phyloP scores from a whole-genome alignment of 768 basidiomycete genomes.

The Megacollybia marginata region DNA sequence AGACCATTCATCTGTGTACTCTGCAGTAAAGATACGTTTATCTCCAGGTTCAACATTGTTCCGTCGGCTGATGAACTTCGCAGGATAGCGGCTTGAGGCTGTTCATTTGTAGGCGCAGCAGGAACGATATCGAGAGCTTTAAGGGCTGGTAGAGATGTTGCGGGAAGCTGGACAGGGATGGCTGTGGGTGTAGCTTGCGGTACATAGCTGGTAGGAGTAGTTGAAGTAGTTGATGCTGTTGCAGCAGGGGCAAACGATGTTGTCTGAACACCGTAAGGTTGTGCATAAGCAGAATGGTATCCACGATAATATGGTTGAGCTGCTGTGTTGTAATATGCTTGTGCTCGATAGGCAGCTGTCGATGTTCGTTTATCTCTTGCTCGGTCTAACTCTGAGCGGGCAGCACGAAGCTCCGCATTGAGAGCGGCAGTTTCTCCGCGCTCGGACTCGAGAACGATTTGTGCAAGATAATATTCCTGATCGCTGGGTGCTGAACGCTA shows the following conservation, averaged over 20 bases:
- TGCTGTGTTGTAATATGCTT: slow-evolving; percentile 19
- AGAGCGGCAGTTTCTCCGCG: slow-evolving; percentile 52
- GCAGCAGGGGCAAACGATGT: slow-evolving; percentile 19
- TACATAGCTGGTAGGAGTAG: slow-evolving; percentile 23
- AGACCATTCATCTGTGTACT: slow-evolving; percentile 72
- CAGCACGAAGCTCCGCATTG: slow-evolving; percentile 52
- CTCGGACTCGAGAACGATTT: slow-evolving; percentile 59
- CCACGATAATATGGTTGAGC: slow-evolving; percentile 50
- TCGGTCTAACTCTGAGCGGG: slow-evolving; percentile 58
- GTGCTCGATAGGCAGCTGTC: slow-evolving; percentile 29
- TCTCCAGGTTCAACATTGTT: slow-evolving; percentile 66
- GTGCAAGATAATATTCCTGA: slow-evolving; percentile 58
- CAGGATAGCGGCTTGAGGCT: slow-evolving; percentile 72
- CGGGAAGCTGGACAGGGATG: slow-evolving; percentile 67
- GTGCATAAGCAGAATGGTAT: slow-evolving; percentile 61
- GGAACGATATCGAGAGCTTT: slow-evolving; percentile 71
- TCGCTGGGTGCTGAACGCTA: slow-evolving; percentile 57
- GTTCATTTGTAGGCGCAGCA: slow-evolving; percentile 50
- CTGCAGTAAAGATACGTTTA: slow-evolving; percentile 70
- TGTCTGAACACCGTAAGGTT: slow-evolving; percentile 40
- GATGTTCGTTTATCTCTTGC: slow-evolving; percentile 60
- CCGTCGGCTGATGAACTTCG: slow-evolving; percentile 67
- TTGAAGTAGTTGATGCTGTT: slow-evolving; percentile 15
- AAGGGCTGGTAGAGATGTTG: slow-evolving; percentile 55
- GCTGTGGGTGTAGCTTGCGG: slow-evolving; percentile 32